Evolutionary conservation across 805 yeast species (phyloP).

Genomic region (Kluyveromyces wickerhamii): DNA sequence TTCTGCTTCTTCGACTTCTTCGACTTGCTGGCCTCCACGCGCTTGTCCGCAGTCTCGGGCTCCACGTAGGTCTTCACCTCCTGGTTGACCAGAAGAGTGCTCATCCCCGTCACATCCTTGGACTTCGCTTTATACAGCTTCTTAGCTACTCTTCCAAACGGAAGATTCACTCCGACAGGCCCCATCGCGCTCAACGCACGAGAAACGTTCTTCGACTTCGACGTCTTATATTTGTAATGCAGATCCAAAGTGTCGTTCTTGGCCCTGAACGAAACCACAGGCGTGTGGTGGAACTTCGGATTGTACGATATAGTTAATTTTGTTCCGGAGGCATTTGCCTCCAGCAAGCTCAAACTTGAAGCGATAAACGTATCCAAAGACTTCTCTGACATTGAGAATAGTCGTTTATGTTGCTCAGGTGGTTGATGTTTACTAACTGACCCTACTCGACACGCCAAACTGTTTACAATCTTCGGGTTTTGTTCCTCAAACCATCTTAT

Average conservation of each 20-base stretch:
- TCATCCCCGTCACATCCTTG: slow-evolving; percentile 22
- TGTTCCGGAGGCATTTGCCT: slow-evolving; percentile 35
- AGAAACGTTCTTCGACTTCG: slow-evolving; percentile 64
- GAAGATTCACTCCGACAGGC: slow-evolving; percentile 46
- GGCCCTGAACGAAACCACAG: slow-evolving; percentile 41
- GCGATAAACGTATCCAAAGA: slow-evolving; percentile 37
- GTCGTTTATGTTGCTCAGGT: too few species aligned
- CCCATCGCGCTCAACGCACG: slow-evolving; percentile 68
- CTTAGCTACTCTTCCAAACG: slow-evolving; percentile 21
- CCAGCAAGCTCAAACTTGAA: slow-evolving; percentile 34
- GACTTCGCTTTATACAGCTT: slow-evolving; percentile 8
- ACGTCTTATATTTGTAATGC: slow-evolving; percentile 49
- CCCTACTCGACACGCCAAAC: too few species aligned
- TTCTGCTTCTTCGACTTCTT: slow-evolving; percentile 24
- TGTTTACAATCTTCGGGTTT: too few species aligned
- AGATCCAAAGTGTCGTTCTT: slow-evolving; percentile 59
- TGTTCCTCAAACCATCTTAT: too few species aligned
- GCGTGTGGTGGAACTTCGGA: slow-evolving; percentile 17
- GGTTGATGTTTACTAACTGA: too few species aligned
- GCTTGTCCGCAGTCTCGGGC: slow-evolving; percentile 9
- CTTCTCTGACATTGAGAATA: slow-evolving; percentile 11
- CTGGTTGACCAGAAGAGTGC: slow-evolving; percentile 22
- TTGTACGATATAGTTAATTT: slow-evolving; percentile 30
- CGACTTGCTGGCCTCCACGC: slow-evolving; percentile 7
- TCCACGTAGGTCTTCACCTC: slow-evolving; percentile 21